Evolutionary conservation across 2,329 filamentous ascomycete species (phyloP), one percentile per base, ranked within the genome.

Genomic region (Leptographium flavum): DNA sequence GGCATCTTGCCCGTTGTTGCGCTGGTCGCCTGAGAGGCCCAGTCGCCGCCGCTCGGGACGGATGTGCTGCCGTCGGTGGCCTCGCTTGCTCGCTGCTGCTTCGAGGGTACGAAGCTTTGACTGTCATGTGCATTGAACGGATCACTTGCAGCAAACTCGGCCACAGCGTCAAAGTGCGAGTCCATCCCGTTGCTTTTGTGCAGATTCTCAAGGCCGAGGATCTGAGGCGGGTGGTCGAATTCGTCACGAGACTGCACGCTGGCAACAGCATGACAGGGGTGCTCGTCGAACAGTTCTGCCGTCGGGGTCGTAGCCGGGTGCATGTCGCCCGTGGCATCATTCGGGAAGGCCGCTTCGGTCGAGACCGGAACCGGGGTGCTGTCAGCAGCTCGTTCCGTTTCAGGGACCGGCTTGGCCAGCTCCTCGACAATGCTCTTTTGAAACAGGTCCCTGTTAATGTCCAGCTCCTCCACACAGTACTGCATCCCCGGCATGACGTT

Each of bases 401-500:
- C 57, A n/a, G 61, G 57, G 14, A 63, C 65, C 54, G 66, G 65
- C 39, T 63, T 71, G 32, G 69, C 66, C 57, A 79, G 76, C 53
- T 83, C 81, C 42, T 79, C 68, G 32, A 73, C 68, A 36, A 90
- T 75, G 51, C 73, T 78, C 40, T 65, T 65, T 53, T 85, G 75
- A 73, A 93, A 96, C 6, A 81, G 69, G 3, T 65, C 63, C 60
- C 82, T 84, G 61, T 96, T 96, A 47, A 66, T 66, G 42, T 83
- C 71, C 22, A 96, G 79, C 61, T 94, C 87, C 23, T 83, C 76
- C 13, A 93, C 81, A 13, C 82, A 85, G 61, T 93, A 95, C 42
- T 71, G 69, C 78, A 96, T 85, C 21, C 75, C 76, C 2, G 92
- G 88, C 56, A 96, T 73, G 31, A 96, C 75, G 54, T 93, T 84